phyloP scores from a whole-genome alignment of 2,329 filamentous ascomycete genomes.

The Cytospora paraplurivora region DNA sequence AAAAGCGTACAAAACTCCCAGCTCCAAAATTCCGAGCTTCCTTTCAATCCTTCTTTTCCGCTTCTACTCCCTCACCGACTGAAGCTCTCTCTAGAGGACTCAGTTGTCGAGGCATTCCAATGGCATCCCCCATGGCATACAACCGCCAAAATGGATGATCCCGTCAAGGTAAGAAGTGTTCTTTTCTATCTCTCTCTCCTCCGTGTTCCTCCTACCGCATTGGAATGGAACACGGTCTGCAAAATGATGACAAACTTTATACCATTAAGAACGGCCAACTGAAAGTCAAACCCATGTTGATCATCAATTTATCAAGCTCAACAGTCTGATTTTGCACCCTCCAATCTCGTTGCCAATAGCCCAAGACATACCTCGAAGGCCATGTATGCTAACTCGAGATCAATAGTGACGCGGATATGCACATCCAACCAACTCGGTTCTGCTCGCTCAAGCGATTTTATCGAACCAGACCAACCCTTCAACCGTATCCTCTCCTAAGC shows the following conservation, averaged over 20 bases:
- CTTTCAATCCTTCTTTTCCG: too few species aligned
- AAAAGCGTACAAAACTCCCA: too few species aligned
- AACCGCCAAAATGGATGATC: neutral
- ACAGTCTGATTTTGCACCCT: constrained; percentile 55
- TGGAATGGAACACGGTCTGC: neutral
- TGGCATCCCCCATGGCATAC: neutral
- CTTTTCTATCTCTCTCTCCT: neutral
- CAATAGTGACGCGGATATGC: constrained; percentile 18
- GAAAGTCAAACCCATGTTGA: constrained; percentile 34
- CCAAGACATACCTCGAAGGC: neutral
- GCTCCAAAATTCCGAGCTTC: too few species aligned
- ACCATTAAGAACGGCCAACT: constrained; percentile 34
- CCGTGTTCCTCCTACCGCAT: neutral
- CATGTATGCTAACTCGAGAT: constrained; percentile 13
- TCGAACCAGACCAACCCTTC: constrained; percentile 39
- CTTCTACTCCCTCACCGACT: too few species aligned
- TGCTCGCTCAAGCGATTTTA: constrained; percentile 29
- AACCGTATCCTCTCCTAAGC: constrained; percentile 32
- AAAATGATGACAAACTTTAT: constrained; percentile 31
- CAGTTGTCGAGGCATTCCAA: neutral
- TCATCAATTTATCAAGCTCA: constrained; percentile 59
- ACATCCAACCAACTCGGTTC: neutral
- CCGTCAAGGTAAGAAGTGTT: neutral
- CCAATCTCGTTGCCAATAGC: neutral
- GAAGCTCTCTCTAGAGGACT: neutral